A percentile compares a stretch with the other conserved stretches of the same genome.
These are phyloP conservation scores for Waltiozyma sp. DNA, from an alignment of 1,139 yeast genomes.

Conservation along the genomic window DNA sequence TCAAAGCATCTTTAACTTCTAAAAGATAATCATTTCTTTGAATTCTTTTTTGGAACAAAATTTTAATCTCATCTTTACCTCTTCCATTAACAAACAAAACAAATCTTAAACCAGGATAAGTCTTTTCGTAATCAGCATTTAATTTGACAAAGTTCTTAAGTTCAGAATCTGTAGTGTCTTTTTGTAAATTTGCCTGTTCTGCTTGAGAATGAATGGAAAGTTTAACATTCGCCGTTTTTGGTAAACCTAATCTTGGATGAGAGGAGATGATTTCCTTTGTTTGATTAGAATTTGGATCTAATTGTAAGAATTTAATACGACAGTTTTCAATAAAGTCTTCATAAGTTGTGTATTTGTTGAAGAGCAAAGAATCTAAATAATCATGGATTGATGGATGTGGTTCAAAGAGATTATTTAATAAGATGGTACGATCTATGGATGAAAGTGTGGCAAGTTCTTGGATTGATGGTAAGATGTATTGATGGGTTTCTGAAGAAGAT, in stretches of 20 bases:
- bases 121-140: conserved; percentile 52
- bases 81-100: conserved; percentile 91
- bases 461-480: background rate
- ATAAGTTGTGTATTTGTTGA: conserved; percentile 5
- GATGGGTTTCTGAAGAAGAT: background rate
- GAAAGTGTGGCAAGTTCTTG: background rate
- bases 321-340: conserved; percentile 10
- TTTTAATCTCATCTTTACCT: conserved; percentile 51
- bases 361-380: conserved; percentile 11
- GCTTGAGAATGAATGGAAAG: conserved; percentile 54
- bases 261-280: conserved; percentile 52
- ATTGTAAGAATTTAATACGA: conserved; percentile 4
- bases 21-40: conserved; percentile 34
- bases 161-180: conserved; percentile 27
- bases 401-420: conserved; percentile 15
- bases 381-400: conserved; percentile 13
- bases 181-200: conserved; percentile 60
- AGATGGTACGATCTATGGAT: conserved; percentile 5
- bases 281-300: conserved; percentile 8
- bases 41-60: conserved; percentile 54
- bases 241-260: conserved; percentile 82
- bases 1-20: conserved; percentile 60
- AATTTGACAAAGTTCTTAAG: conserved; percentile 36
- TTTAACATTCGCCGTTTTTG: conserved; percentile 19
- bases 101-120: conserved; percentile 74